Base-by-base conservation (phyloP, 306 rosid species). In the Notholithocarpus densiflorus region DNA sequence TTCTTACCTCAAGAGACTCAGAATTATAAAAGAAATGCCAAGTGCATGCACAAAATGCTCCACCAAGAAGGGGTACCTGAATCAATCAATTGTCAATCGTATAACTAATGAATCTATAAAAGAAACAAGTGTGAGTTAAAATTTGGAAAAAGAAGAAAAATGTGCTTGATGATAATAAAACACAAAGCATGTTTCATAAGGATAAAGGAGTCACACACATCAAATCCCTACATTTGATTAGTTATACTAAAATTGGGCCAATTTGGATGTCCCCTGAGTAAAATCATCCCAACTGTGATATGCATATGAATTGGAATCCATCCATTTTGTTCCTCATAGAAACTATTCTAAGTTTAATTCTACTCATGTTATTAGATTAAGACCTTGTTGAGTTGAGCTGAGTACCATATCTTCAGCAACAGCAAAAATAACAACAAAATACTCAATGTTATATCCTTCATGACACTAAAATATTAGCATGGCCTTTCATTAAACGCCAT, bases 1-100 rank as follows among this genome's bases (percentile, higher is more conserved):
- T 34, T 55, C 66, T 78, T 84, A 93, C 99, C 92, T 93, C 93
- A 17, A 95, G 90, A 53, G 99, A 89, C 73, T 95, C 92, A 0
- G 98, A 87, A 84, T 95, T 93, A 86, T 93, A 93, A 79, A 95
- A 95, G 97, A 95, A 95, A 90, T 95, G 99, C 97, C 96, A 95
- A 6, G 98, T 93, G 80, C 99, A 95, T 12, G 99, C 97, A 66
- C 96, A 95, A 20, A 93, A 78, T 77, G 99, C 99, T 87, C 98
- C 98, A 72, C 97, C 97, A 56, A 95, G 94, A 80, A 90, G 78
- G 56, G 97, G 97, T 73, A 95, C 97, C 97, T 95, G 84, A 77
- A 87, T 60, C 82, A 77, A 82, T 80, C 31, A 56, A 79, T 37
- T 32, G 29, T 34, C 72, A 66, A 66, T 32, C 1, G 3, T 4